phyloP scores from a whole-genome alignment of 305 asterid genomes.

The Fraxinus nigra region DNA sequence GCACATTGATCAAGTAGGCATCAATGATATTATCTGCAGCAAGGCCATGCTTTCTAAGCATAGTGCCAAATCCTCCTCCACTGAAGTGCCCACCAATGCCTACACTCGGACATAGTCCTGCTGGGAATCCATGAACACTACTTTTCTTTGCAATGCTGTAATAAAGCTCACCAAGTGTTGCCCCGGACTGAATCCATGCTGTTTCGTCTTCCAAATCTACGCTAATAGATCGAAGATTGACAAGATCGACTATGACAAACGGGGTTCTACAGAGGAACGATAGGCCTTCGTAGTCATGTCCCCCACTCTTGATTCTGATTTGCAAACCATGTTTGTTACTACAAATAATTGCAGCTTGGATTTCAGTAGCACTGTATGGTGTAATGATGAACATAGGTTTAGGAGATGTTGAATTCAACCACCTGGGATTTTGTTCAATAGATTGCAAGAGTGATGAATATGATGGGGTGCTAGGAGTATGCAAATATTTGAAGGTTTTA shows the following conservation, averaged over 20 bases:
- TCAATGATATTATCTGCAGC: slow-evolving; percentile 39
- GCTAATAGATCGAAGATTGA: slow-evolving; percentile 32
- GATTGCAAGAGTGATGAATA: slow-evolving; percentile 33
- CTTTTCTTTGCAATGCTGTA: slow-evolving; percentile 31
- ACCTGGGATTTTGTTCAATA: slow-evolving; percentile 43
- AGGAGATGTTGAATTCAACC: slow-evolving; percentile 31
- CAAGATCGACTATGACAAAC: slow-evolving; percentile 32
- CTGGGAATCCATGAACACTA: slow-evolving; percentile 31
- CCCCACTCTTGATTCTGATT: slow-evolving; percentile 39
- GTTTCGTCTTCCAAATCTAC: slow-evolving; percentile 31
- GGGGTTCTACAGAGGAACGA: slow-evolving; percentile 30
- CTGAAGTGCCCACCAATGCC: slow-evolving; percentile 46
- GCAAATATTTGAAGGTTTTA: slow-evolving; percentile 23
- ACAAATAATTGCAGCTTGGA: slow-evolving; percentile 34
- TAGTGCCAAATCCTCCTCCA: slow-evolving; percentile 44
- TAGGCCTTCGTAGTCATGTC: slow-evolving; percentile 41
- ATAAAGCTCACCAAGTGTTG: slow-evolving; percentile 44
- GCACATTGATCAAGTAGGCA: slow-evolving; percentile 30
- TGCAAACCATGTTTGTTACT: slow-evolving; percentile 24
- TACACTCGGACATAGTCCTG: slow-evolving; percentile 38
- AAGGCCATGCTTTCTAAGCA: slow-evolving; percentile 37
- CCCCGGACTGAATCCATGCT: slow-evolving; percentile 42
- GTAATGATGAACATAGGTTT: slow-evolving; percentile 33
- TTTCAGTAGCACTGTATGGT: slow-evolving; percentile 21
- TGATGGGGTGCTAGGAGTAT: slow-evolving; percentile 29